These are phyloP conservation scores for Perkinsus marinus DNA, from an alignment of 169 alveolate species.

Conservation along the genomic window DNA sequence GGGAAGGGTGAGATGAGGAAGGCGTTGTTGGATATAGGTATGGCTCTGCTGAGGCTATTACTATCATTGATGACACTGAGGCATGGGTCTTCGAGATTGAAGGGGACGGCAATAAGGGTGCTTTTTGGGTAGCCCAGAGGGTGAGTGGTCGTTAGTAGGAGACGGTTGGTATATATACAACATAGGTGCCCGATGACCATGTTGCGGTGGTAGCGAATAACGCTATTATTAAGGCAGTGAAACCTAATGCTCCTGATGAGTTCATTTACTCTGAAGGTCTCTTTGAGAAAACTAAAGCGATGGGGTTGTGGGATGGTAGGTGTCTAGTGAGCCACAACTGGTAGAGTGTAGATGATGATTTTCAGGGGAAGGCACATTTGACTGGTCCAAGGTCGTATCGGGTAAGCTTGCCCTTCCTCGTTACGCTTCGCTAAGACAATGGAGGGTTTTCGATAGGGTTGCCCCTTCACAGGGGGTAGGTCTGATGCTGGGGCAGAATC, in stretches of 20 bases:
- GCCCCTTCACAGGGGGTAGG: neutral
- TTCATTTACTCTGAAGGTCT: neutral
- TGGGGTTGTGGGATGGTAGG: neutral
- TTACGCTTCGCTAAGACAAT: neutral
- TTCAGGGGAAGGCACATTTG: neutral
- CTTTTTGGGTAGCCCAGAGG: conserved; percentile 2
- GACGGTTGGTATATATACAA: too few relatives aligned
- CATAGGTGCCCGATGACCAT: conserved; percentile 4
- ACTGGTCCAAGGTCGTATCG: neutral
- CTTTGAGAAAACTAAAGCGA: neutral
- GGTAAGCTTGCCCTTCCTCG: neutral
- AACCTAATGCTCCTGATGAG: neutral
- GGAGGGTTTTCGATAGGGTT: neutral
- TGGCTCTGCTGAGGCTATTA: neutral
- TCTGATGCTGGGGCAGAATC: neutral
- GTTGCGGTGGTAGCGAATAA: conserved; percentile 1
- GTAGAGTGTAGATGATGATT: too few relatives aligned
- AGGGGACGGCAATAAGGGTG: neutral
- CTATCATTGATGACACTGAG: neutral
- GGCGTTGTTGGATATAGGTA: neutral
- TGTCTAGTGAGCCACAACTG: too few relatives aligned
- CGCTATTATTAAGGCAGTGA: neutral
- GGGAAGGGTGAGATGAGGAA: neutral
- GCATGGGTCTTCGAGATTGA: neutral
- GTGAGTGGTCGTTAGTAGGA: neutral